These are phyloP conservation scores for Alternaria panax DNA, from an alignment of 2,329 filamentous ascomycete species.

Conservation along the genomic window DNA sequence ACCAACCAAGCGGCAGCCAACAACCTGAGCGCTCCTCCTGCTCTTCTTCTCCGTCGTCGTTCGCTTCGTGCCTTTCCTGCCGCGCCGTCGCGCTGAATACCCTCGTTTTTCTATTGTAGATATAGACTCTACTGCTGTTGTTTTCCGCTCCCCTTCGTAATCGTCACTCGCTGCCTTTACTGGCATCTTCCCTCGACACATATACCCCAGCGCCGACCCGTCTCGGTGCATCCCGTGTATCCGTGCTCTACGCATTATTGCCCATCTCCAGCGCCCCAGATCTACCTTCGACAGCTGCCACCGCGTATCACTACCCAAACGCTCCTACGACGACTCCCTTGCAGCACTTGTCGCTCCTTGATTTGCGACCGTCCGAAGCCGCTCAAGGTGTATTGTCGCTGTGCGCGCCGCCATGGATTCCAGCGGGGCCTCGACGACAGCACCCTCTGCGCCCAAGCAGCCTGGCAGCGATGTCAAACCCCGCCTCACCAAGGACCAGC, in stretches of 20 bases:
- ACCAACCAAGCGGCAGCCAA: conserved; percentile 15
- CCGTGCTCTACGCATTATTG: conserved; percentile 24
- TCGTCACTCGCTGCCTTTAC: conserved; percentile 21
- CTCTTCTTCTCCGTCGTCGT: conserved; percentile 17
- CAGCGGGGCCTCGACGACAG: conserved; percentile 31
- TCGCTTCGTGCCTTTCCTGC: conserved; percentile 18
- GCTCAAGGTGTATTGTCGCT: conserved; percentile 22
- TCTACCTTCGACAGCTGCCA: conserved; percentile 2
- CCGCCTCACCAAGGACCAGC: conserved; percentile 61
- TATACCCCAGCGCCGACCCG: conserved; percentile 8
- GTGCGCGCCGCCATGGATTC: conserved; percentile 41
- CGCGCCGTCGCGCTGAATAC: conserved; percentile 17
- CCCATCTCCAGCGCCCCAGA: conserved; percentile 11
- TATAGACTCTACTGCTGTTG: conserved; percentile 6
- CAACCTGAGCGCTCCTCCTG: conserved; percentile 11
- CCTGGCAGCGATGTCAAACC: conserved; percentile 57
- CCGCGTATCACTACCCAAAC: conserved; percentile 13
- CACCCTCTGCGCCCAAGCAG: conserved; percentile 31
- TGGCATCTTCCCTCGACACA: conserved; percentile 3
- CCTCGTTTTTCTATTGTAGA: conserved; percentile 14
- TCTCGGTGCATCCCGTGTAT: conserved; percentile 23
- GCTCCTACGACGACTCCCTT: conserved; percentile 3
- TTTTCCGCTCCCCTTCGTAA: conserved; percentile 1
- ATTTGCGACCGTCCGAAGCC: conserved; percentile 14
- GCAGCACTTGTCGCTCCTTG: not conserved